phyloP scores from a whole-genome alignment of 73 alveolate genomes.

The Uronychia binucleata region DNA sequence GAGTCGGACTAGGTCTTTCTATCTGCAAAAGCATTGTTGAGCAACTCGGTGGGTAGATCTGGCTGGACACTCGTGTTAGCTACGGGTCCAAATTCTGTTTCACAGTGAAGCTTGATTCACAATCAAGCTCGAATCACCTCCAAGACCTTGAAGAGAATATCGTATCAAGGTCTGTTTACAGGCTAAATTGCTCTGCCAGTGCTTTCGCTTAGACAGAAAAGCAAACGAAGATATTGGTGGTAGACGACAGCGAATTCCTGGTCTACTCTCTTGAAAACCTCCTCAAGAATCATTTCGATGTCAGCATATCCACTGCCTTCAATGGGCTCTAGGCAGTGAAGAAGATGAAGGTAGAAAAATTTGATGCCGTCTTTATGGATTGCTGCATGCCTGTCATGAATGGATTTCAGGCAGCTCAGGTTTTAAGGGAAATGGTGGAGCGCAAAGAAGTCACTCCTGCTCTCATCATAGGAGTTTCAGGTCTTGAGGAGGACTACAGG shows the following conservation, averaged over 20 bases:
- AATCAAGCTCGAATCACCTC: neutral
- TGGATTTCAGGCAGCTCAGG: neutral
- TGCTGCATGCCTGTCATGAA: neutral
- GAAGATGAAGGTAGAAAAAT: neutral
- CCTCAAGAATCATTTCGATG: neutral
- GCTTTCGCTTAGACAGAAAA: neutral
- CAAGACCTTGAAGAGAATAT: neutral
- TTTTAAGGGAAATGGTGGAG: neutral
- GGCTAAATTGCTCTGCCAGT: neutral
- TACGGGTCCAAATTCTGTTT: neutral
- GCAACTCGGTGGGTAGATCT: neutral
- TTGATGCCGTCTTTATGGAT: neutral
- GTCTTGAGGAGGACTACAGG: too few species aligned
- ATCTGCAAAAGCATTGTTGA: neutral
- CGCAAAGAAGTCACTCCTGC: neutral
- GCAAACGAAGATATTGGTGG: neutral
- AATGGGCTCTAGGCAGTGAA: neutral
- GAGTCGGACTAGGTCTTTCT: neutral
- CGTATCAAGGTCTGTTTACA: neutral
- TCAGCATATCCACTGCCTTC: neutral
- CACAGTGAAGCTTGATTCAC: neutral
- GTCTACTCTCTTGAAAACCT: neutral
- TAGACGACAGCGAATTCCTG: neutral
- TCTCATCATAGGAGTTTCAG: neutral
- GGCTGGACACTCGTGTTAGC: neutral